Percentiles rank a stretch among this genome's conserved stretches.
phyloP scores from a whole-genome alignment of 331 rosid species.

The Spiraea crenata region DNA sequence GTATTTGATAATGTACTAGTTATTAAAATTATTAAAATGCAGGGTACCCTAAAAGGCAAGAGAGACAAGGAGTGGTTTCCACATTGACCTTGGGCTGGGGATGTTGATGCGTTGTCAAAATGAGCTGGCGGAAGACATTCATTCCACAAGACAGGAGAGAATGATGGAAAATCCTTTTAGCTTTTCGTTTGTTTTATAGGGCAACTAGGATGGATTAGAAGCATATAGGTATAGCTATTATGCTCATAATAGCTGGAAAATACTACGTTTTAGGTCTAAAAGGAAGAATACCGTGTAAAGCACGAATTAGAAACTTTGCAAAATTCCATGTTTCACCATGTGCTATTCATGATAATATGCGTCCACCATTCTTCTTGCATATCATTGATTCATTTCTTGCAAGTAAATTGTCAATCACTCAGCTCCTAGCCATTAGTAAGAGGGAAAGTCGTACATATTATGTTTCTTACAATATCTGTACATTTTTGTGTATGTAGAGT shows the following conservation, averaged over 20 bases:
- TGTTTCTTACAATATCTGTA: no score
- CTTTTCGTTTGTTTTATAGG: background rate
- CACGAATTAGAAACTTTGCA: slow-evolving; percentile 7
- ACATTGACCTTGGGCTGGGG: background rate
- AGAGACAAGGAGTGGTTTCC: background rate
- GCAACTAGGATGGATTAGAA: background rate
- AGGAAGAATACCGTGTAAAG: slow-evolving; percentile 17
- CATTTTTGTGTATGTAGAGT: no score
- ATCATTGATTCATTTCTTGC: slow-evolving; percentile 2
- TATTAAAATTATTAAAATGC: no score
- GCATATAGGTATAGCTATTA: background rate
- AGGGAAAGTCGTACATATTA: no score
- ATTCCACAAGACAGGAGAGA: background rate
- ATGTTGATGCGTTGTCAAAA: background rate
- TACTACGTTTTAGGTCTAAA: background rate
- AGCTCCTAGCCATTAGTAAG: no score
- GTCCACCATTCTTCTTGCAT: background rate
- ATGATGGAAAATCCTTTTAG: background rate
- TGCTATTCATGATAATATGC: slow-evolving; percentile 4
- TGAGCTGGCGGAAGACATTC: slow-evolving; percentile 20
- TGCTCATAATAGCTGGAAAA: background rate
- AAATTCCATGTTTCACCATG: slow-evolving; percentile 7
- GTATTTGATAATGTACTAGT: no score
- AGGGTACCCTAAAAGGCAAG: no score
- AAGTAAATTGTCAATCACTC: no score